Evolutionary conservation across 805 yeast genomes (phyloP).

Genomic region (Maudiozyma barnettii): DNA sequence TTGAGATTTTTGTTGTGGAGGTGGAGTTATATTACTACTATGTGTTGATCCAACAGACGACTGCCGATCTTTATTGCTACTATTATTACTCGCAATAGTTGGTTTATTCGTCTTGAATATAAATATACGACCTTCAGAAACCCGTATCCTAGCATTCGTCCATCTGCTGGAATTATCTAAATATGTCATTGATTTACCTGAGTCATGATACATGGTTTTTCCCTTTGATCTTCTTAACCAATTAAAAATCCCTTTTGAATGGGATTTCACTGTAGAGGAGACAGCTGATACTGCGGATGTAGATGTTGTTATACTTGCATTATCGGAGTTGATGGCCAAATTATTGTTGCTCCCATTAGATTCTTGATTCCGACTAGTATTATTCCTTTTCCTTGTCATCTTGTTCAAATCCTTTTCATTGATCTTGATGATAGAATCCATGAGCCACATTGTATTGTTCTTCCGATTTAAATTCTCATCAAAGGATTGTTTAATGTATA

Average conservation of each 20-base stretch:
- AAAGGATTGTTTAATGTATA: constrained; percentile 19
- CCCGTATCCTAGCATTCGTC: constrained; percentile 15
- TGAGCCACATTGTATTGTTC: constrained; percentile 18
- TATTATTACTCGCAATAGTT: not conserved
- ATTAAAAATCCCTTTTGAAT: constrained; percentile 7
- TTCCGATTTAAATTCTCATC: constrained; percentile 12
- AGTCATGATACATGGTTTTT: constrained; percentile 10
- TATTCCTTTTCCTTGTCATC: constrained; percentile 2
- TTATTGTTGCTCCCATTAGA: not conserved
- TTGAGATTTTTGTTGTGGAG: not conserved
- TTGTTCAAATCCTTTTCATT: constrained; percentile 2
- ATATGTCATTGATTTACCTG: constrained; percentile 14
- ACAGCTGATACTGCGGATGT: not conserved
- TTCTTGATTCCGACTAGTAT: not conserved
- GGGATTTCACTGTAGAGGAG: not conserved
- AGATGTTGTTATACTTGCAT: not conserved
- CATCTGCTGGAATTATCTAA: constrained; percentile 16
- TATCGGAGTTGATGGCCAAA: not conserved
- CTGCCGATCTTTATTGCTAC: not conserved
- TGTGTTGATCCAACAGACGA: not conserved
- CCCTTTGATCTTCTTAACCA: constrained; percentile 15
- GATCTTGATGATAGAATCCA: constrained; percentile 17
- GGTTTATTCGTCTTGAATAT: constrained; percentile 7
- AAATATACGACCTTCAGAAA: constrained; percentile 23
- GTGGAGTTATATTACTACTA: not conserved